These are phyloP conservation scores for Naumovozyma baii DNA, from an alignment of 805 yeast genomes.

Conservation along the genomic window DNA sequence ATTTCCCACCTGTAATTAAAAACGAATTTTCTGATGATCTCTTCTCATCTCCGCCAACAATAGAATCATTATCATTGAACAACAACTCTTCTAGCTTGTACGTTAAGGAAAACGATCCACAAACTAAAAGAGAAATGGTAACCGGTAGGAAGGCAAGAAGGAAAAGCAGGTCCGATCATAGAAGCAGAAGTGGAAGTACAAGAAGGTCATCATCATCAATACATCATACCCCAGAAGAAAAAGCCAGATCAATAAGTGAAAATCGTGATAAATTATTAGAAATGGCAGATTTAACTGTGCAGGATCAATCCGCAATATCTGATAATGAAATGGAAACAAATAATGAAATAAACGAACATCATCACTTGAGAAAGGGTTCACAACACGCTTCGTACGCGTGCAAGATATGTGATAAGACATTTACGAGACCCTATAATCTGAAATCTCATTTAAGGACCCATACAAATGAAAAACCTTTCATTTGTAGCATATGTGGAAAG, in stretches of 20 bases:
- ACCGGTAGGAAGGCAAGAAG: constrained; percentile 21
- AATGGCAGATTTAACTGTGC: constrained; percentile 18
- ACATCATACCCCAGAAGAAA: constrained; percentile 20
- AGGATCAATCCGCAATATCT: neutral
- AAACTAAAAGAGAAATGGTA: constrained; percentile 18
- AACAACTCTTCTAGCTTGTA: constrained; percentile 2
- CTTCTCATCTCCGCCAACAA: constrained; percentile 4
- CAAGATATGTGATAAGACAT: constrained; percentile 71
- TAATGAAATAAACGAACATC: no score
- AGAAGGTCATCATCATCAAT: constrained; percentile 13
- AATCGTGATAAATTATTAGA: constrained; percentile 25
- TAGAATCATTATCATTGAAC: no score
- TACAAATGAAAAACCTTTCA: constrained; percentile 71
- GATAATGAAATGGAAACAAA: neutral
- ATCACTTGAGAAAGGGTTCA: neutral
- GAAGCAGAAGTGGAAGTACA: constrained; percentile 8
- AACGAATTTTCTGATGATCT: neutral
- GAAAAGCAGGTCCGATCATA: constrained; percentile 6
- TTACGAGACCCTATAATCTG: constrained; percentile 87
- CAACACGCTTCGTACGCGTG: constrained; percentile 46
- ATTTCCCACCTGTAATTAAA: neutral
- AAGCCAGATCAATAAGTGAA: constrained; percentile 25
- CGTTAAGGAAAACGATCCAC: constrained; percentile 3
- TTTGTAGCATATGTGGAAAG: constrained; percentile 66
- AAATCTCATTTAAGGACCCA: constrained; percentile 89